Evolutionary conservation across 768 basidiomycete genomes (phyloP).

Genomic region (Phlebiopsis flavidoalba): DNA sequence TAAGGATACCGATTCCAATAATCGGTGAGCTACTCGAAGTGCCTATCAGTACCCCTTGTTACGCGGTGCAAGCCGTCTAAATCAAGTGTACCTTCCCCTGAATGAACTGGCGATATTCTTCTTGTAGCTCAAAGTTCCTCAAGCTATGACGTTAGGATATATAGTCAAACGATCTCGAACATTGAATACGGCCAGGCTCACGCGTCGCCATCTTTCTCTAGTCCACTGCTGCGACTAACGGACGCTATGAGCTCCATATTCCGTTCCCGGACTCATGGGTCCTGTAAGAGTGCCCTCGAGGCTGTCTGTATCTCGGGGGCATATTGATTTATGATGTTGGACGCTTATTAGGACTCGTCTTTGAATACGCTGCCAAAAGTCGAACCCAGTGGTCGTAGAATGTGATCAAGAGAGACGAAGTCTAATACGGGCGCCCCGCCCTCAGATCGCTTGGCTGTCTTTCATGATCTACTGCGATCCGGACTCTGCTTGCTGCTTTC

Average conservation of each 20-base stretch:
- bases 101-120: conserved; percentile 63
- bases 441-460: background rate
- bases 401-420: background rate
- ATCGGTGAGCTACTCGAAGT: conserved; percentile 37
- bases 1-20: conserved; percentile 37
- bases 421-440: background rate
- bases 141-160: conserved; percentile 42
- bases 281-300: background rate
- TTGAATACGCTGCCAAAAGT: background rate
- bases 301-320: background rate
- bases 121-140: conserved; percentile 53
- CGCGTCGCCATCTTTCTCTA: conserved; percentile 73
- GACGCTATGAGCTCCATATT: conserved; percentile 67
- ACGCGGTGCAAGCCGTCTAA: background rate
- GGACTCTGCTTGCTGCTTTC: conserved; percentile 10
- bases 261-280: conserved; percentile 21
- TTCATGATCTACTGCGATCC: conserved; percentile 14
- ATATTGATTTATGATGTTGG: background rate
- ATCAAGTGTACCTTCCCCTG: conserved; percentile 49
- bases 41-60: background rate
- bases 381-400: background rate
- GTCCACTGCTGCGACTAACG: conserved; percentile 71
- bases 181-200: conserved; percentile 32
- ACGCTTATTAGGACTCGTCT: background rate
- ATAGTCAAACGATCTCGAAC: conserved; percentile 22